Evolutionary conservation across 1,284 basidiomycete species (phyloP), one percentile per base, ranked within the genome.

Genomic region (Puccinia coronata): DNA sequence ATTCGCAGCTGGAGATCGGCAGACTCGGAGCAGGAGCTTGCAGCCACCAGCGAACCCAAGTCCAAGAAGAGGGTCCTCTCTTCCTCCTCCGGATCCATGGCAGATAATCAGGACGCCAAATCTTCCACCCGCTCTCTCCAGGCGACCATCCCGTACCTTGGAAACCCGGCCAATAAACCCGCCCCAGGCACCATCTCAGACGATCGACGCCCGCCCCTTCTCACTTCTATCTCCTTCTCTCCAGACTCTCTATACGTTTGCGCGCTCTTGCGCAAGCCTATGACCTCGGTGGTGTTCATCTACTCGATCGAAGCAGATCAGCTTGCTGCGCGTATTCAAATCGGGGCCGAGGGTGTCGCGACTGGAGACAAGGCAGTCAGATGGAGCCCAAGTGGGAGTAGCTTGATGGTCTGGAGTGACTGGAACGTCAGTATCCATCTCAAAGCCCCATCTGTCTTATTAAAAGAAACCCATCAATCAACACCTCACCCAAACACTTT

Each of bases 401-500:
- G 76, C 47, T 67, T 78, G 49, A 67, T 78, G 63, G n/a, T 78
- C 25, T 78, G 76, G 76, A 69, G 63, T 53, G 76, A 78, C 41
- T 78, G 76, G 76, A 63, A 63, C 36, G 76, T 78, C 23, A 53
- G 76, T 78, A n/a, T 53, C 14, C 34, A 16, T 36, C 1, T 34
- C n/a, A 1, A 14, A 18, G 3, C 8, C 49, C 18, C 20, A 70
- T 23, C 16, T 41, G 23, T 31, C 4, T 59, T 31, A 34, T 39
- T 8, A 16, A 39, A 25, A 70, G n/a, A 51, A 31, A 28, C 41
- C 20, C 9, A 49, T 25, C n/a, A 47, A 25, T 16, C 47, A 63
- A 36, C 34, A n/a, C 63, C 8, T 57, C 11, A 16, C 43, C n/a
- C 11, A n/a, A 57, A 18, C 14, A 23, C 2, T 55, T 53, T 59